Conservation (phyloP, 148 eudicot genomes). For the Pharnaceum exiguum region DNA sequence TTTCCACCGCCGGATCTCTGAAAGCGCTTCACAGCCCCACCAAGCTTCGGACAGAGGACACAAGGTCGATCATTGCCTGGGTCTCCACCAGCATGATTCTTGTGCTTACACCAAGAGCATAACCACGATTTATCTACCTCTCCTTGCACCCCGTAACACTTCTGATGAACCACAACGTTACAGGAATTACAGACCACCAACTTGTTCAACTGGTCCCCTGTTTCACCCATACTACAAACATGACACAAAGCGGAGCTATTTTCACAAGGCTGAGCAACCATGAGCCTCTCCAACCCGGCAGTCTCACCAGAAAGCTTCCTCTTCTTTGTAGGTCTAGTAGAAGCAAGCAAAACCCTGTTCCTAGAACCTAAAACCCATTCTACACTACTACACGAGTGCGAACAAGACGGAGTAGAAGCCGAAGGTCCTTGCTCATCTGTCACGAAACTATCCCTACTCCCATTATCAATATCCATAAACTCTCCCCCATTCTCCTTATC, state of each 20-base stretch:
- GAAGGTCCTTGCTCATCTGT: slow-evolving; percentile 19
- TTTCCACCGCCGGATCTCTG: slow-evolving; percentile 35
- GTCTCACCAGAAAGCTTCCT: slow-evolving; percentile 75
- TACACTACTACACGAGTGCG: slow-evolving; percentile 42
- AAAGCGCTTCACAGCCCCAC: slow-evolving; percentile 81
- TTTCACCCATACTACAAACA: slow-evolving; percentile 76
- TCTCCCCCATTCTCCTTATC: slow-evolving; percentile 13
- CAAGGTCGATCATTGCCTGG: slow-evolving; percentile 46
- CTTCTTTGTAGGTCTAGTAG: slow-evolving; percentile 83
- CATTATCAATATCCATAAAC: slow-evolving; percentile 39
- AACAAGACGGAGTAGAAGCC: slow-evolving; percentile 13
- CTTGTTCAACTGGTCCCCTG: slow-evolving; percentile 61
- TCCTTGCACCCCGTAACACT: slow-evolving; percentile 88
- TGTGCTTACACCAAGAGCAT: slow-evolving; percentile 80
- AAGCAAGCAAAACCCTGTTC: slow-evolving; percentile 63
- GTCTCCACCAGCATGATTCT: slow-evolving; percentile 21
- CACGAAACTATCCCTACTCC: slow-evolving; percentile 17
- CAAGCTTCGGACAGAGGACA: slow-evolving; percentile 68
- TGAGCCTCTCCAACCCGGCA: slow-evolving; percentile 80
- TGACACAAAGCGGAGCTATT: slow-evolving; percentile 65
- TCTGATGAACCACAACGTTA: slow-evolving; percentile 72
- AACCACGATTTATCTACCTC: slow-evolving; percentile 55
- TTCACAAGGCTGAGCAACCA: slow-evolving; percentile 56
- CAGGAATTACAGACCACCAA: slow-evolving; percentile 71
- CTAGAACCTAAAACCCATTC: slow-evolving; percentile 98